Percentiles rank a stretch among this genome's conserved stretches.
These are phyloP conservation scores for Sclerotinia glacialis DNA, from an alignment of 2,329 filamentous ascomycete genomes.

Conservation along the genomic window DNA sequence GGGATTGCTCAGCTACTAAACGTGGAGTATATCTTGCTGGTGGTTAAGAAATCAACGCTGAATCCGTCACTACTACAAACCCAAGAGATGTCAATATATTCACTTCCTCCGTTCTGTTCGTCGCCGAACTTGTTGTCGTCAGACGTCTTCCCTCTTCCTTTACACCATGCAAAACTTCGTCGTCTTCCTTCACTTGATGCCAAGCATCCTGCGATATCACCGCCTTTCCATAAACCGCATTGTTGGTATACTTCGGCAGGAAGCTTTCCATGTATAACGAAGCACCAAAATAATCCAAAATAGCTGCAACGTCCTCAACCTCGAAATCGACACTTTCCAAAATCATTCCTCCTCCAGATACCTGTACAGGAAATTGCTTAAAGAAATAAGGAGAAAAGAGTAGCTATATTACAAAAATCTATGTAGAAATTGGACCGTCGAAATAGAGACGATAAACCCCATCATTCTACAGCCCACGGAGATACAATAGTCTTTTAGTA, in stretches of 20 bases:
- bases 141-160: neutral
- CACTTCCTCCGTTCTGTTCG: neutral
- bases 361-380: neutral
- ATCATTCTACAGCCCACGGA: neutral
- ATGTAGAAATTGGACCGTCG: neutral
- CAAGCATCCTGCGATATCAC: neutral
- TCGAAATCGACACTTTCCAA: neutral
- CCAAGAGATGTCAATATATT: neutral
- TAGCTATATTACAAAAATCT: neutral
- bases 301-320: neutral
- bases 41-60: neutral
- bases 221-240: neutral
- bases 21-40: neutral
- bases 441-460: neutral
- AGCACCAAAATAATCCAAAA: slow-evolving; percentile 7
- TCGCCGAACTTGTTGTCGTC: neutral
- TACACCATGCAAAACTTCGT: neutral
- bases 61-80: neutral
- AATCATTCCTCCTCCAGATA: neutral
- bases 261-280: slow-evolving; percentile 6
- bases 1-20: neutral
- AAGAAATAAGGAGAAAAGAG: neutral
- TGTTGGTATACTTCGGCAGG: neutral
- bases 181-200: neutral
- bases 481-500: neutral